Percentiles rank a stretch among this genome's conserved stretches.
Evolutionary conservation across 306 rosid genomes (phyloP).

Genomic region (Aeschynomene evenia): DNA sequence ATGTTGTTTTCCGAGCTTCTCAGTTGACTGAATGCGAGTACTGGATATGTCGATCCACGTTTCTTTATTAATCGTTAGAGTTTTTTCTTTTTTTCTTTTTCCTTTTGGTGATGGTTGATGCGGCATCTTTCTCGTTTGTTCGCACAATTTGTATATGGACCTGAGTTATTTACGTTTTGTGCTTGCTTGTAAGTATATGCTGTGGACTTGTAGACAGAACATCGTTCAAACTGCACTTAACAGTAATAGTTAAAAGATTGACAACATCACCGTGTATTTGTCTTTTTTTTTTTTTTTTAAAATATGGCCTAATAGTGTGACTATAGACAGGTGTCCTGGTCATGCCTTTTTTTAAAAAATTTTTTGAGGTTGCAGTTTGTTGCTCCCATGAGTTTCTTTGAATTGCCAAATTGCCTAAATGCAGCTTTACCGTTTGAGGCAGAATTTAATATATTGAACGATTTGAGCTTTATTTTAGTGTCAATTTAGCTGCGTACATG

Average conservation of each 20-base stretch:
- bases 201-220: not conserved
- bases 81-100: not conserved
- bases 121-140: not conserved
- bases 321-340: constrained; percentile 5
- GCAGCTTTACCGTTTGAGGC: not conserved
- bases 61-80: not conserved
- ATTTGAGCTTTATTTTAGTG: constrained; percentile 16
- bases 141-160: not conserved
- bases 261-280: not conserved
- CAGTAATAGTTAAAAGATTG: not conserved
- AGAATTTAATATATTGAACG: not conserved
- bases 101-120: not conserved
- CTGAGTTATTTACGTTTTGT: constrained; percentile 5
- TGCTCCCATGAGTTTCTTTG: not conserved
- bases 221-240: not conserved
- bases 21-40: not conserved
- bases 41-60: not conserved
- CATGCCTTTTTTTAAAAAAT: not conserved
- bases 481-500: not conserved
- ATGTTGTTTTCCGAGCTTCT: constrained; percentile 1
- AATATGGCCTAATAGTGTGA: constrained; percentile 1
- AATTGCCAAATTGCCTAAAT: not conserved
- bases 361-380: constrained; percentile 12
- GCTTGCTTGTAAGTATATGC: not conserved
- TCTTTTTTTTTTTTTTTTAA: no score